Evolutionary conservation across 2,329 filamentous ascomycete species (phyloP).

Genomic region (Sordariomycetes sp.): DNA sequence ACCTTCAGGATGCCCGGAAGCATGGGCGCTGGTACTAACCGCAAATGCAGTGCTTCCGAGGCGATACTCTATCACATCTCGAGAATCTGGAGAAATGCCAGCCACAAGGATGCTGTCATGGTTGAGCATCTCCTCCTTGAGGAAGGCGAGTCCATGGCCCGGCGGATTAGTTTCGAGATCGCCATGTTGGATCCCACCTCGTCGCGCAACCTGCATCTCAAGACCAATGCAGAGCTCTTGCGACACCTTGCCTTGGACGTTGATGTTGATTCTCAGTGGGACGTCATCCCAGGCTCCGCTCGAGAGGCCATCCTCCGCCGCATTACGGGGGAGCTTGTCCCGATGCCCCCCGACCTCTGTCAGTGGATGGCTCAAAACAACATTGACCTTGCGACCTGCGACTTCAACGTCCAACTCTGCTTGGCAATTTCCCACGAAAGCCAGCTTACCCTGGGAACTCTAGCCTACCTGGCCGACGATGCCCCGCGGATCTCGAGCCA

Average conservation of each 20-base stretch:
- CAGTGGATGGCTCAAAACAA: conserved; percentile 13
- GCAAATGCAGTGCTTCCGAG: conserved; percentile 11
- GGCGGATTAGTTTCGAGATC: conserved; percentile 21
- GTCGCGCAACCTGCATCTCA: conserved; percentile 14
- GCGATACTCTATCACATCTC: conserved; percentile 22
- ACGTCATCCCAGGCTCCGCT: conserved; percentile 15
- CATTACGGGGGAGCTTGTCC: conserved; percentile 14
- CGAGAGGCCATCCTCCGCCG: conserved; percentile 18
- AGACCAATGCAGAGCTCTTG: conserved; percentile 19
- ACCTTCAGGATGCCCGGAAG: neutral
- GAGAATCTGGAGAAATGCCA: conserved; percentile 15
- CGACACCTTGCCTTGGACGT: conserved; percentile 20
- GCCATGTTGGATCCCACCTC: conserved; percentile 14
- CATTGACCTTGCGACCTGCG: conserved; percentile 14
- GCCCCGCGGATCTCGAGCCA: conserved; percentile 5
- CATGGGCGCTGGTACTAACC: neutral
- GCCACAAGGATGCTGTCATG: conserved; percentile 16
- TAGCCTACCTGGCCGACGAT: conserved; percentile 2
- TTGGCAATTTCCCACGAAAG: conserved; percentile 4
- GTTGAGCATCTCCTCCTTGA: conserved; percentile 20
- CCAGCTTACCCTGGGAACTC: conserved; percentile 10
- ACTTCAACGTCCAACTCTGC: conserved; percentile 15
- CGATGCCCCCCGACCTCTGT: conserved; percentile 12
- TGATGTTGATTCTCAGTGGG: conserved; percentile 20
- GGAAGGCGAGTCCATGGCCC: conserved; percentile 14